phyloP scores from a whole-genome alignment of 1,284 basidiomycete genomes.

The Malassezia arunalokei region DNA sequence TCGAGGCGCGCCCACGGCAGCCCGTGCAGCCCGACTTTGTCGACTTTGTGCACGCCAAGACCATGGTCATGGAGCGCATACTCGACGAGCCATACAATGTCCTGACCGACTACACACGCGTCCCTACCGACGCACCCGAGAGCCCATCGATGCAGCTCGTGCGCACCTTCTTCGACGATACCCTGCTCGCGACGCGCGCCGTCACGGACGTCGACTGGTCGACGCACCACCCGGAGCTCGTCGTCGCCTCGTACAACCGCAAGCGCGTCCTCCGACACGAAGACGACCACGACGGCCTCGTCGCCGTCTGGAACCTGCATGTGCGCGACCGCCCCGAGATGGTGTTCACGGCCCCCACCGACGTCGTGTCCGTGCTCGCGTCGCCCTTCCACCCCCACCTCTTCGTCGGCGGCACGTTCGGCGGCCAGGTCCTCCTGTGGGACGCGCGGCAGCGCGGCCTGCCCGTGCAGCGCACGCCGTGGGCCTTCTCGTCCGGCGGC shows the following conservation, averaged over 20 bases:
- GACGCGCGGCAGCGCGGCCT: conserved; percentile 83
- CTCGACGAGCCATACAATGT: conserved; percentile 93
- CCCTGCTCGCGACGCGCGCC: conserved; percentile 58
- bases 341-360: conserved; percentile 92
- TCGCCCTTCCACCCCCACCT: conserved; percentile 96
- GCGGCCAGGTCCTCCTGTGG: conserved; percentile 94
- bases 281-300: conserved; percentile 69
- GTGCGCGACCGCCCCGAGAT: conserved; percentile 89
- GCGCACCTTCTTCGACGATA: conserved; percentile 29
- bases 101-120: conserved; percentile 81
- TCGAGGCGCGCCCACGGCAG: neutral
- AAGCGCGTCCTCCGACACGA: conserved; percentile 60
- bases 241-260: conserved; percentile 90
- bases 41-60: conserved; percentile 86
- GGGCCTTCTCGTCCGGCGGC: conserved; percentile 50
- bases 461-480: conserved; percentile 86
- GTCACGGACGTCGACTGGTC: conserved; percentile 97
- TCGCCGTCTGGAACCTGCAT: conserved; percentile 94
- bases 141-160: conserved; percentile 19
- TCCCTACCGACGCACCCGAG: conserved; percentile 49
- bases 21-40: conserved; percentile 62
- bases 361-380: conserved; percentile 88
- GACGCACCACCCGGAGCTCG: conserved; percentile 91
- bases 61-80: conserved; percentile 88
- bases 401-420: conserved; percentile 92